These are phyloP conservation scores for Cinchona pubescens DNA, from an alignment of 257 asterid species.

Conservation along the genomic window DNA sequence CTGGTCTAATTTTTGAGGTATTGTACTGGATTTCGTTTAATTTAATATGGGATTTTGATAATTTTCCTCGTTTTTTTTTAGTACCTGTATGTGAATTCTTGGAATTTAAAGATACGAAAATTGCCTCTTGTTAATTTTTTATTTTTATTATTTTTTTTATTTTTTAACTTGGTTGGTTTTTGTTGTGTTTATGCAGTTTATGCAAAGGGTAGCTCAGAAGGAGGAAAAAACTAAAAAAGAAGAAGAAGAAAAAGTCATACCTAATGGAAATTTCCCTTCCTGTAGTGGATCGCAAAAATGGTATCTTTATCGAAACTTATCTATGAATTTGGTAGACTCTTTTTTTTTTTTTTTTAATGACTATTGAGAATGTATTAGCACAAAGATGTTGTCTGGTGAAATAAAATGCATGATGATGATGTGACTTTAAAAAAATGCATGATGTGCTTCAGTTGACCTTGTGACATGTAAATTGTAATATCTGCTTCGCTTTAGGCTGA, in stretches of 20 bases:
- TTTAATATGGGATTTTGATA: conserved; percentile 2
- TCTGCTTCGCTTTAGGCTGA: not conserved
- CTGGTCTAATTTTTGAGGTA: not conserved
- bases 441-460: not conserved
- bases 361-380: no score
- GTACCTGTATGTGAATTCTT: conserved; percentile 2
- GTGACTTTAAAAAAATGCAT: no score
- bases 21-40: conserved; percentile 5
- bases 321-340: not conserved
- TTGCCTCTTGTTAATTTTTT: conserved; percentile 4
- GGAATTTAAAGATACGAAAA: conserved; percentile 1
- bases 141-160: conserved; percentile 4
- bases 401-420: no score
- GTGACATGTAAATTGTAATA: not conserved
- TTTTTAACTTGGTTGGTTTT: no score
- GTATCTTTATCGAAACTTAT: conserved; percentile 29
- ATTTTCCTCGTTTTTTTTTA: not conserved
- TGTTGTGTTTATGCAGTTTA: conserved; percentile 55
- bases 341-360: not conserved
- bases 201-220: conserved; percentile 80
- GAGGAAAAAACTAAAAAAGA: conserved; percentile 51
- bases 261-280: conserved; percentile 55
- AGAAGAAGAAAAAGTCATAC: conserved; percentile 40
- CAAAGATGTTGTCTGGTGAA: not conserved
- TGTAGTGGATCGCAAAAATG: conserved; percentile 53